These are phyloP conservation scores for Tothia fuscella DNA, from an alignment of 2,329 filamentous ascomycete genomes.

Conservation along the genomic window DNA sequence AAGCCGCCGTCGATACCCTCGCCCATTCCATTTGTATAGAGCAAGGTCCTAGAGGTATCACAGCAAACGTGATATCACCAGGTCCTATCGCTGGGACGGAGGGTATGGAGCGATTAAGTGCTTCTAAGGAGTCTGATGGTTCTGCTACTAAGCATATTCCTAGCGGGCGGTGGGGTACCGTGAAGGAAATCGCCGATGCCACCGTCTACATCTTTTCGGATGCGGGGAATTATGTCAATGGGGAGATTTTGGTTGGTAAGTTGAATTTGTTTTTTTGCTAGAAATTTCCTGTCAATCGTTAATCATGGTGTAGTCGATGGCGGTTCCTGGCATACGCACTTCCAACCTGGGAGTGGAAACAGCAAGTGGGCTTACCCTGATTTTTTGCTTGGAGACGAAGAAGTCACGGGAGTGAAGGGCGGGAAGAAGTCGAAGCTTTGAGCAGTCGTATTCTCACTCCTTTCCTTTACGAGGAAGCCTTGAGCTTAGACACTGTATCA, in stretches of 20 bases:
- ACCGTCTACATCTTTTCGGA: conserved; percentile 77
- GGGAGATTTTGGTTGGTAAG: conserved; percentile 46
- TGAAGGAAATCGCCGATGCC: conserved; percentile 84
- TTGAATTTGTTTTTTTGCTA: background rate
- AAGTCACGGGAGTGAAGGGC: conserved; percentile 46
- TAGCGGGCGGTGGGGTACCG: conserved; percentile 60
- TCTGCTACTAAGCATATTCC: conserved; percentile 44
- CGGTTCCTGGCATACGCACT: conserved; percentile 36
- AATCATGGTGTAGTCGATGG: too few species aligned
- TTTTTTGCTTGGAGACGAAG: conserved; percentile 42
- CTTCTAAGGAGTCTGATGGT: conserved; percentile 20
- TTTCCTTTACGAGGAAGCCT: too few species aligned
- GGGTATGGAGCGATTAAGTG: conserved; percentile 33
- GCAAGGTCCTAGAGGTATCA: conserved; percentile 77
- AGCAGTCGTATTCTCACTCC: too few species aligned
- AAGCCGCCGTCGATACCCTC: conserved; percentile 80
- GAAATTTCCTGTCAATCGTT: background rate
- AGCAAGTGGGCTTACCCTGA: conserved; percentile 40
- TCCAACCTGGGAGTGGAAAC: conserved; percentile 25
- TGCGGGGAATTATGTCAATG: conserved; percentile 75
- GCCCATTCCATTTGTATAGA: conserved; percentile 71
- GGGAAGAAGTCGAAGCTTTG: conserved; percentile 45
- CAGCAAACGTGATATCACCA: conserved; percentile 78
- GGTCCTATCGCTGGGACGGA: conserved; percentile 81
- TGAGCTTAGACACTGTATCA: too few species aligned